phyloP scores from a whole-genome alignment of 2,329 filamentous ascomycete species.

The Aspergillus ustus region DNA sequence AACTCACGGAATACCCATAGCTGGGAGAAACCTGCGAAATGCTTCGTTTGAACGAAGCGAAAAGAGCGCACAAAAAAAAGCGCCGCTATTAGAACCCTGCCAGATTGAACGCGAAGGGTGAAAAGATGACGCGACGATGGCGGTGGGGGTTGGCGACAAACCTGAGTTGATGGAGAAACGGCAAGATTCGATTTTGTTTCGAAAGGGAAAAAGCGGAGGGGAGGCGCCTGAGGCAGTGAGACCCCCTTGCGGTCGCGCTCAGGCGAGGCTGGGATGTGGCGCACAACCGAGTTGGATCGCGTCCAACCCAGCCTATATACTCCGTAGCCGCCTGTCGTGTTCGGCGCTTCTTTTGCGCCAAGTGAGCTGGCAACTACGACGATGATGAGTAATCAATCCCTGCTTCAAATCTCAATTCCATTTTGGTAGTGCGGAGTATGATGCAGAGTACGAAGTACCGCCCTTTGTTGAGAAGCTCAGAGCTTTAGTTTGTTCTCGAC shows the following conservation, averaged over 20 bases:
- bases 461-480: background rate
- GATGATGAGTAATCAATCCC: background rate
- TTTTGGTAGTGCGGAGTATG: background rate
- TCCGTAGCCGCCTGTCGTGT: background rate
- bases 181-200: conserved; percentile 31
- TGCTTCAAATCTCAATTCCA: background rate
- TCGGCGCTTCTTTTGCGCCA: conserved; percentile 9
- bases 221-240: conserved; percentile 25
- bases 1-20: conserved; percentile 51
- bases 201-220: conserved; percentile 29
- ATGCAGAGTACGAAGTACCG: background rate
- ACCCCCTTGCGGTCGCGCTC: conserved; percentile 13
- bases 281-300: conserved; percentile 12
- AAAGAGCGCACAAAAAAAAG: background rate
- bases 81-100: conserved; percentile 16
- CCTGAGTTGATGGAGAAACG: conserved; percentile 30
- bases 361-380: background rate
- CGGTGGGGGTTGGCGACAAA: conserved; percentile 23
- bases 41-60: conserved; percentile 6
- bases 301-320: conserved; percentile 21
- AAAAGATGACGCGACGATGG: conserved; percentile 23
- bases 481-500: background rate
- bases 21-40: conserved; percentile 15
- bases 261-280: conserved; percentile 24
- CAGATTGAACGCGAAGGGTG: conserved; percentile 19